Evolutionary conservation across 192 early-diverging fungal genomes (phyloP), one percentile per base, ranked within the genome.

Genomic region (Backusella liffmaniae): DNA sequence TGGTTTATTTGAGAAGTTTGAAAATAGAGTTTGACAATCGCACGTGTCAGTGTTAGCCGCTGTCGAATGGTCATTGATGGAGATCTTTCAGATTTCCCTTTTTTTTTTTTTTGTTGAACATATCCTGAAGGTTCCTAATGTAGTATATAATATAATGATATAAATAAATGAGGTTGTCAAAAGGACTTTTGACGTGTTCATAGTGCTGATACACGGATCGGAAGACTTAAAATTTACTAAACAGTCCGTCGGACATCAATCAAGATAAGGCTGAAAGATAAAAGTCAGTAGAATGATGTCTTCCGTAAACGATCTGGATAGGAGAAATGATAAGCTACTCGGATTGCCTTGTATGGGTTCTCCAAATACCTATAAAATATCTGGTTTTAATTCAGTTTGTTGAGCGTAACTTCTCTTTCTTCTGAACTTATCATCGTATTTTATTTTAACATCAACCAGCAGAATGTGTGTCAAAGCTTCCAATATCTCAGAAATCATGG

Each of bases 271-370:
- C 15, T 29, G 44, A 29, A 44, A 71, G 41, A 71, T 71, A 46
- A 71, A 71, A 32, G 23, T 71, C 29, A 71, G 30, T 69, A 39
- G 34, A 36, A 39, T 69, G 67, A 69, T 69, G 41, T 5, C 23
- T 70, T 70, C 66, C 35, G 66, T 71, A 26, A 4, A 49, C 29
- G 70, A 71, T 71, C 26, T 41, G 39, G 39, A 44, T 42, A 70
- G 36, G 36, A 70, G 23, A 70, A 70, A 70, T 42, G 41, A 70
- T 29, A 70, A 71, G 37, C 34, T 62, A 37, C 36, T 37, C 35
- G 67, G 34, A 41, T 69, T 69, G 9, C 67, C 67, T 23, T 69
- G 67, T 69, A 41, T 69, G 37, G 67, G 9, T 21, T 69, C 21
- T 23, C 67, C 67, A 69, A 37, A 41, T 23, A 69, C 67, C 21